Evolutionary conservation across 257 asterid genomes (phyloP), one percentile per base, ranked within the genome.

Genomic region (Vinca minor): DNA sequence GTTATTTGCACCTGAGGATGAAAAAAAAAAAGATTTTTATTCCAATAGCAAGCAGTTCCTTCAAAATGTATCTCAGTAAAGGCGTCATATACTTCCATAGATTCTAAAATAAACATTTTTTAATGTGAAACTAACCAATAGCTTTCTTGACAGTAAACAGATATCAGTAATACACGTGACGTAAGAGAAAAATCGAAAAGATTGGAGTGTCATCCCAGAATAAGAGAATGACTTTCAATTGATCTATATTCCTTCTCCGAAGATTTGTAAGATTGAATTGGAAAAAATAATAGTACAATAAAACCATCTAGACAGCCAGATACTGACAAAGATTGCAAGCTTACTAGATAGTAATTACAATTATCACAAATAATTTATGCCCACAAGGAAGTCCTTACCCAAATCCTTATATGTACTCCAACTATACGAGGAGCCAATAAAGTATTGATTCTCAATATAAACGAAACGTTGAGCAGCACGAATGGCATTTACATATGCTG

Each of bases 371-470:
- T 9, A 60, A 42, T 11, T 8, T 49, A 20, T 25, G 35, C 14
- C 20, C 45, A 70, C 57, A 63, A 28, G 42, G 59, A 59, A 59
- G 9, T 60, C 48, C 85, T 76, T 79, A 92, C 97, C 98, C 25
- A 89, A 65, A 68, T 89, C 94, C 75, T 62, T 93, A 77, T 93
- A 64, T 41, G 84, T 87, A 77, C 64, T 79, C 99, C 99, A 93
- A 76, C 86, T 87, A 71, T 77, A 93, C 0, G 99, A 93, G 49
- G 99, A 89, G 53, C 99, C 99, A 18, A 93, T 87, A 81, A 93
- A 93, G 84, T 93, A 93, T 76, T 93, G 99, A 78, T 93, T 93
- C 71, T 93, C 99, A 17, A 93, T 84, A 76, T 93, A 93, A 70
- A 93, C 82, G 81, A 72, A 93, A 78, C 86, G 97, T 62, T 93